Conservation (phyloP, 345 rosid species). For the rapeseed (Brassica napus) region DNA sequence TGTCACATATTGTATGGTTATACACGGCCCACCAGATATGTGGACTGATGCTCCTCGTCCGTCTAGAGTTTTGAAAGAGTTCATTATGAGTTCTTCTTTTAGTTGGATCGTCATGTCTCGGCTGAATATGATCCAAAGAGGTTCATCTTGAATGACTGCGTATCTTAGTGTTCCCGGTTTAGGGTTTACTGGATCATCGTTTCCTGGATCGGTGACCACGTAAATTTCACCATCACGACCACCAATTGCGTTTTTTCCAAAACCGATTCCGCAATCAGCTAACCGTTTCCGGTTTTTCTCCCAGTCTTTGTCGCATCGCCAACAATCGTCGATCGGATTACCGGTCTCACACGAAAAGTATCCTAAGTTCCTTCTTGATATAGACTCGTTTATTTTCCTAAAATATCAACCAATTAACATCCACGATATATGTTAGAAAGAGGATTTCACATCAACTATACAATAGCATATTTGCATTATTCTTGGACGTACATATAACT, state of each 20-base stretch:
- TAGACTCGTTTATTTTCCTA: constrained; percentile 61
- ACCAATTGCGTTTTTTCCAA: constrained; percentile 74
- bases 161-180: constrained; percentile 71
- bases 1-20: constrained; percentile 69
- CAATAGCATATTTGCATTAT: background rate
- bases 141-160: constrained; percentile 70
- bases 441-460: background rate
- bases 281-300: constrained; percentile 65
- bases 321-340: constrained; percentile 84
- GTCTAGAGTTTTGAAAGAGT: constrained; percentile 78
- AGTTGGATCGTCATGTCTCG: constrained; percentile 75
- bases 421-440: background rate
- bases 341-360: constrained; percentile 71
- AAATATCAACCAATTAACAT: background rate
- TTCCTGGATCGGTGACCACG: constrained; percentile 60
- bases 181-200: constrained; percentile 67
- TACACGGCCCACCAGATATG: constrained; percentile 84
- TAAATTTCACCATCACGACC: constrained; percentile 74
- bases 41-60: constrained; percentile 83
- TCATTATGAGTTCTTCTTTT: constrained; percentile 82
- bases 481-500: background rate
- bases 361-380: constrained; percentile 63
- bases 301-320: constrained; percentile 84
- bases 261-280: constrained; percentile 79
- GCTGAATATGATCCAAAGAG: constrained; percentile 72